Base-by-base conservation (phyloP, 305 asterid genomes). In the Solanum hybrid region DNA sequence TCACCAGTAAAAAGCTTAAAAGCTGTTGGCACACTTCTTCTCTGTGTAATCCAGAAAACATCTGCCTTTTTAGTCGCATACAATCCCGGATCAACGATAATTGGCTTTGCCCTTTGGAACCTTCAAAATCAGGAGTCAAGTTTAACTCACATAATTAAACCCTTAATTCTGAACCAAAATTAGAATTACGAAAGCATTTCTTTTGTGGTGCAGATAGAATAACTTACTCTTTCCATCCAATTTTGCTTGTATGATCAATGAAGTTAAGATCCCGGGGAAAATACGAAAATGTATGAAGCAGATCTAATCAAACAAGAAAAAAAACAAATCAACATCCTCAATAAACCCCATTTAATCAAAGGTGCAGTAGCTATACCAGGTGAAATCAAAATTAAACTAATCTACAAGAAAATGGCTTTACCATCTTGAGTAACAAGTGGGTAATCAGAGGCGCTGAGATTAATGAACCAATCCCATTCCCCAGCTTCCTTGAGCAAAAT, bases 171-270 rank as follows among this genome's bases (percentile, higher is more conserved):
- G 75, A 24, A 38, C 57, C 29, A 70, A 4, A 88, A 27, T 10
- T 2, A 15, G 37, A 72, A 72, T 61, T 22, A 8, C 20, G 7
- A 51, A 37, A 75, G 76, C 34, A 27, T 34, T 31, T 75, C 79
- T 57, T 41, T 39, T 82, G 70, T 14, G 26, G 9, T 41, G 24
- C 27, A 41, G 87, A 33, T 65, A 89, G 33, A 73, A 29, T 11
- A 45, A 93, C 99, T 96, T 91, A 97, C 99, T 97, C 99, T 93
- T 97, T 97, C 99, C 99, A 97, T 73, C 99, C 99, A 92, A 97
- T 97, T 77, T 97, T 90, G 89, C 99, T 96, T 29, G 99, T 97
- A 90, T 97, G 99, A 91, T 97, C 99, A 79, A 97, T 95, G 94
- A 97, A 97, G 93, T 97, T 97, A 78, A 97, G 98, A 93, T 95